Evolutionary conservation across 306 rosid species (phyloP).

Genomic region (Fagus crenata): DNA sequence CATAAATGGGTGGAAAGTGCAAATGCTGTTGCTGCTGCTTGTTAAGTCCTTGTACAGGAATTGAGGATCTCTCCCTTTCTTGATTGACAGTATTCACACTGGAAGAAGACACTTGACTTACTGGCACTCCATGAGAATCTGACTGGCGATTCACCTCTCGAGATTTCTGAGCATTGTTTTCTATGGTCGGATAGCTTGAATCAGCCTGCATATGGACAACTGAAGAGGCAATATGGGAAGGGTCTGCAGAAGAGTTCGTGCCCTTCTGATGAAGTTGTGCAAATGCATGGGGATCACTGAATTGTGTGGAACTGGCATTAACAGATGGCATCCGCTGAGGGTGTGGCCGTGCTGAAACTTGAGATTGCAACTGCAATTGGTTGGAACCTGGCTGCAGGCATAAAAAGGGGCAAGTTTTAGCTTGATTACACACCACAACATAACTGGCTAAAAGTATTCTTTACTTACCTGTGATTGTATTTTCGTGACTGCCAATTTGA

Average conservation of each 20-base stretch:
- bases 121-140: slow-evolving; percentile 52
- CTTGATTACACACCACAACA: background rate
- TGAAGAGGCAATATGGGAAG: slow-evolving; percentile 53
- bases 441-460: slow-evolving; percentile 5
- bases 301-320: slow-evolving; percentile 53
- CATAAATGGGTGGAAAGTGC: slow-evolving; percentile 67
- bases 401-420: slow-evolving; percentile 3
- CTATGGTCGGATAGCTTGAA: slow-evolving; percentile 42
- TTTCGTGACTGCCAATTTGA: slow-evolving; percentile 64
- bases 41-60: slow-evolving; percentile 60
- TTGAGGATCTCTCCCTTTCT: slow-evolving; percentile 61
- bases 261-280: slow-evolving; percentile 75
- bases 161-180: slow-evolving; percentile 48
- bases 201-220: slow-evolving; percentile 45
- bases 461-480: slow-evolving; percentile 66
- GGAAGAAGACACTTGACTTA: slow-evolving; percentile 56
- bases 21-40: slow-evolving; percentile 70
- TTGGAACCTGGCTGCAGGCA: slow-evolving; percentile 20
- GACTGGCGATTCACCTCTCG: slow-evolving; percentile 51
- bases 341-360: slow-evolving; percentile 54
- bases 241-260: slow-evolving; percentile 52
- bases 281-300: slow-evolving; percentile 69
- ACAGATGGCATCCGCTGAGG: slow-evolving; percentile 62
- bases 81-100: slow-evolving; percentile 49
- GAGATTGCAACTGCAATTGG: slow-evolving; percentile 39